phyloP scores from a whole-genome alignment of 805 yeast species.

The Naumovozyma castellii region DNA sequence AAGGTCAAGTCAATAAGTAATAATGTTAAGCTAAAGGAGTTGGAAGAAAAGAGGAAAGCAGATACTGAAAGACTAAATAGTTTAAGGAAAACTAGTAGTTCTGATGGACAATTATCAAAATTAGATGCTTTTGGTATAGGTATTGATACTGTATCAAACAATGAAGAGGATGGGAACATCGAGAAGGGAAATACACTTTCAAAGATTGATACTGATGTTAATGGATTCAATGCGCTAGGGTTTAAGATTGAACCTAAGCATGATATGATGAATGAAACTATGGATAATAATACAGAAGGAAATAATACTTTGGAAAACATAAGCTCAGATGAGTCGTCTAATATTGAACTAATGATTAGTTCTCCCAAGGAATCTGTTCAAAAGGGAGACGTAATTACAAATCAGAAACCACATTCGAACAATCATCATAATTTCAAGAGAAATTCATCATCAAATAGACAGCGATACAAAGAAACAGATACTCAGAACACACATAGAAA shows the following conservation, averaged over 20 bases:
- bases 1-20: constrained; percentile 31
- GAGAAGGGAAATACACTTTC: not conserved
- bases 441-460: not conserved
- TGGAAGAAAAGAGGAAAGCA: constrained; percentile 26
- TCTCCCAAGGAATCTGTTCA: constrained; percentile 5
- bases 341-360: constrained; percentile 15
- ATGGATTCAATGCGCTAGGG: not conserved
- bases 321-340: constrained; percentile 4
- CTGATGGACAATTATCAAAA: not conserved
- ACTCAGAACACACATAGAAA: not conserved
- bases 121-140: constrained; percentile 13
- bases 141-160: constrained; percentile 2
- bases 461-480: not conserved
- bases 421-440: too few species aligned
- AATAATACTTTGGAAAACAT: not conserved
- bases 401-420: too few species aligned
- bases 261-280: not conserved
- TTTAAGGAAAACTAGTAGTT: too few species aligned
- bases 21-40: constrained; percentile 18
- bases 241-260: not conserved
- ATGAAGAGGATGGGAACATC: not conserved
- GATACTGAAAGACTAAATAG: not conserved
- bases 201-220: not conserved
- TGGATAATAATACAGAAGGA: not conserved
- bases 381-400: constrained; percentile 2